Evolutionary conservation across 768 basidiomycete species (phyloP).

Genomic region (Pholiota conissans): DNA sequence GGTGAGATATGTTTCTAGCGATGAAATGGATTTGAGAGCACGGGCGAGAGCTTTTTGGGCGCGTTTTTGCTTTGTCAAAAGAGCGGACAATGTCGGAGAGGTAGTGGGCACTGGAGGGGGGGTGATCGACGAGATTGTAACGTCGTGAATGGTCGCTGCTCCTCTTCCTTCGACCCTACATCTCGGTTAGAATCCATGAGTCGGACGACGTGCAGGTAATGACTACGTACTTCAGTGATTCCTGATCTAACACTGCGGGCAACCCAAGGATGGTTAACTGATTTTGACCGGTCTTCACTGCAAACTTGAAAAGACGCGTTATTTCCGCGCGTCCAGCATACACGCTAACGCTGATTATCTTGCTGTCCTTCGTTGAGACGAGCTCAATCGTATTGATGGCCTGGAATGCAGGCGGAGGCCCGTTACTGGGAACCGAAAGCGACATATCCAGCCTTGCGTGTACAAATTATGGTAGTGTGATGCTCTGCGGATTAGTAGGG

Average conservation of each 20-base stretch:
- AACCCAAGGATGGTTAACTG: constrained; percentile 39
- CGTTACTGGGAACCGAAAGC: not conserved
- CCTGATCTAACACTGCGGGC: constrained; percentile 35
- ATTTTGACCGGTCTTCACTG: constrained; percentile 39
- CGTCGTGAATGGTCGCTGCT: constrained; percentile 47
- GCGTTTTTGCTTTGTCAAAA: constrained; percentile 24
- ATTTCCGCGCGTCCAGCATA: constrained; percentile 44
- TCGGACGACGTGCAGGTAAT: not conserved
- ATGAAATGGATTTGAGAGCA: constrained; percentile 23
- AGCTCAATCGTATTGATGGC: constrained; percentile 29
- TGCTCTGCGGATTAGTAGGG: not conserved
- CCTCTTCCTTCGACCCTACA: constrained; percentile 42
- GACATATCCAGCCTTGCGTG: not conserved
- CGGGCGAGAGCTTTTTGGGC: constrained; percentile 31
- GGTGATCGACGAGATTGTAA: constrained; percentile 29
- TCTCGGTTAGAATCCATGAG: not conserved
- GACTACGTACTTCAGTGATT: constrained; percentile 37
- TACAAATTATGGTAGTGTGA: not conserved
- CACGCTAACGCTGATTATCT: constrained; percentile 37
- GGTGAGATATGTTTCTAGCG: constrained; percentile 34
- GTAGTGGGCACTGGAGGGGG: constrained; percentile 18
- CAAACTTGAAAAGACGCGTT: constrained; percentile 38
- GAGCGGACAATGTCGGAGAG: constrained; percentile 25
- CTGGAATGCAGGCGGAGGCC: constrained; percentile 7
- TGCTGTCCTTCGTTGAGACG: constrained; percentile 30